phyloP scores from a whole-genome alignment of 768 basidiomycete species.

The Russula foetens region DNA sequence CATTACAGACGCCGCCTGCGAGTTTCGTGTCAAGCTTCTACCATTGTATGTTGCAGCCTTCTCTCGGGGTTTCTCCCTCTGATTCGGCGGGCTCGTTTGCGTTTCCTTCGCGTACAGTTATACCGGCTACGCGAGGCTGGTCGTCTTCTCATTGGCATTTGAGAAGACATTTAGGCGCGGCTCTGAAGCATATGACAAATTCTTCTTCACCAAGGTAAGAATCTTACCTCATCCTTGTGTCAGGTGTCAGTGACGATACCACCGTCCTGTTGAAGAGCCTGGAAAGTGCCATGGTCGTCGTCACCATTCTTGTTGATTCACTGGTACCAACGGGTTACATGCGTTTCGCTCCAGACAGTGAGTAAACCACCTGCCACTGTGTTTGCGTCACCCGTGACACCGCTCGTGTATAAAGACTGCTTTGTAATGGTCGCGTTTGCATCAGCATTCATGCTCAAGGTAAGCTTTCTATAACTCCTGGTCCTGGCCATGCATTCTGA shows the following conservation, averaged over 20 bases:
- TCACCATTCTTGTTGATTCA: constrained; percentile 15
- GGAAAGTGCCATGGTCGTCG: constrained; percentile 15
- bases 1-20: constrained; percentile 9
- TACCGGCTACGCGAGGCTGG: constrained; percentile 29
- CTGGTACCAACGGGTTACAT: constrained; percentile 22
- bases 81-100: not conserved
- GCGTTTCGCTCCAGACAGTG: constrained; percentile 24
- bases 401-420: constrained; percentile 1
- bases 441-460: constrained; percentile 77
- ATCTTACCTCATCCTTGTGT: not conserved
- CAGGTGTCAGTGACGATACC: not conserved
- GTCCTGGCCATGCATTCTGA: not conserved
- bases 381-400: not conserved
- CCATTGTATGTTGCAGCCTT: constrained; percentile 33
- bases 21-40: constrained; percentile 19
- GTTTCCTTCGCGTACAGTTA: constrained; percentile 4
- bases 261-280: constrained; percentile 10
- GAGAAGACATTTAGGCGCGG: constrained; percentile 28
- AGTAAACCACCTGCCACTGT: not conserved
- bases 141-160: constrained; percentile 37
- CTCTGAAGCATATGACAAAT: constrained; percentile 21
- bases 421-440: constrained; percentile 35
- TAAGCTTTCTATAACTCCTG: constrained; percentile 21
- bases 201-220: constrained; percentile 25
- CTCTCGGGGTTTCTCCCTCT: not conserved